Evolutionary conservation across 257 asterid genomes (phyloP).

Genomic region (Forsythia viridissima): DNA sequence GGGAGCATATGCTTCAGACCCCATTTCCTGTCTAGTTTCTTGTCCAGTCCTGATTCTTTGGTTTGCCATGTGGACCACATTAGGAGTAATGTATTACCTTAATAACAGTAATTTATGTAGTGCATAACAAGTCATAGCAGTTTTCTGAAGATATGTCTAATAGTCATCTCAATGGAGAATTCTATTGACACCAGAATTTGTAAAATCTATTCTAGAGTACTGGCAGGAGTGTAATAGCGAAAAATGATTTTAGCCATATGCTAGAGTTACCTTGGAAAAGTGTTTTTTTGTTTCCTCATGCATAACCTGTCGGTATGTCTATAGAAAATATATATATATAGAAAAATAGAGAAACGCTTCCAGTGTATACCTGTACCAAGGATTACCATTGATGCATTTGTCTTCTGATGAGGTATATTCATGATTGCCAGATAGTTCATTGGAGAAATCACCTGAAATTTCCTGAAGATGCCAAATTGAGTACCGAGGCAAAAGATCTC

Average conservation of each 20-base stretch:
- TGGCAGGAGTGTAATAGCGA: conserved; percentile 2
- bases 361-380: conserved; percentile 12
- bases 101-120: too few relatives aligned
- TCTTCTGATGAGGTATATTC: conserved; percentile 24
- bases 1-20: conserved; percentile 11
- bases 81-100: too few relatives aligned
- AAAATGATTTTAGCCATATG: neutral
- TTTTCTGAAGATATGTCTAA: neutral
- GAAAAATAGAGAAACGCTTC: conserved; percentile 1
- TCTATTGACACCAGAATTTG: neutral
- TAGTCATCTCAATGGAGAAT: neutral
- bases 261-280: neutral
- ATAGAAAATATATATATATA: neutral
- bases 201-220: neutral
- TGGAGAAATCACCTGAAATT: conserved; percentile 91
- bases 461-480: conserved; percentile 73
- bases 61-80: neutral
- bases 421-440: conserved; percentile 78
- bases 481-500: conserved; percentile 87
- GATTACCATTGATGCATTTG: conserved; percentile 13
- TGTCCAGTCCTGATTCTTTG: neutral
- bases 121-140: neutral
- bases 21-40: neutral
- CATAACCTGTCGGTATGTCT: conserved; percentile 7
- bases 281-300: neutral